Percentiles rank a stretch among this genome's conserved stretches.
Conservation (phyloP, 306 rosid genomes). For the Trifolium dubium region DNA sequence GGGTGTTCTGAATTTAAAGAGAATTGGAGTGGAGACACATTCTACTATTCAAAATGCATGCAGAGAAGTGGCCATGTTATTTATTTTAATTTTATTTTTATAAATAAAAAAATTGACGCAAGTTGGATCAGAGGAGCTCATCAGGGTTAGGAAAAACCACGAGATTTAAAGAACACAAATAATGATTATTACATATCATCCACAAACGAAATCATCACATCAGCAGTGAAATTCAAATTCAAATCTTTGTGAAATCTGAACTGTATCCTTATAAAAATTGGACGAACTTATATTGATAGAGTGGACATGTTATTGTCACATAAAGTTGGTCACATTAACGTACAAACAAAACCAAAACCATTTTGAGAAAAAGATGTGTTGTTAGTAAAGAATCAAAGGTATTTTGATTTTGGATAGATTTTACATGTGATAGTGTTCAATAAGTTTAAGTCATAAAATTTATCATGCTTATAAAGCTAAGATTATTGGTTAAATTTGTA, state of each 20-base stretch:
- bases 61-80: slow-evolving; percentile 37
- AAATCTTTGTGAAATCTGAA: background rate
- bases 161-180: background rate
- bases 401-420: slow-evolving; percentile 36
- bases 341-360: slow-evolving; percentile 36
- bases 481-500: slow-evolving; percentile 57
- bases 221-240: background rate
- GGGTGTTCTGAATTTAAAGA: slow-evolving; percentile 59
- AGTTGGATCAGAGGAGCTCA: background rate
- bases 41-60: slow-evolving; percentile 34
- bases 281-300: background rate
- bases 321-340: slow-evolving; percentile 33
- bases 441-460: slow-evolving; percentile 48
- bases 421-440: slow-evolving; percentile 44
- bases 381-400: slow-evolving; percentile 38
- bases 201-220: background rate
- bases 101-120: background rate
- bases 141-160: background rate
- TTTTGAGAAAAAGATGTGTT: slow-evolving; percentile 32
- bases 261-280: background rate
- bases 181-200: background rate
- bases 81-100: background rate
- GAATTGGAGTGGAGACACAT: slow-evolving; percentile 43
- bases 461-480: slow-evolving; percentile 45
- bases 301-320: background rate